Conservation (phyloP, 345 rosid species). For the Hibiscus syriacus region DNA sequence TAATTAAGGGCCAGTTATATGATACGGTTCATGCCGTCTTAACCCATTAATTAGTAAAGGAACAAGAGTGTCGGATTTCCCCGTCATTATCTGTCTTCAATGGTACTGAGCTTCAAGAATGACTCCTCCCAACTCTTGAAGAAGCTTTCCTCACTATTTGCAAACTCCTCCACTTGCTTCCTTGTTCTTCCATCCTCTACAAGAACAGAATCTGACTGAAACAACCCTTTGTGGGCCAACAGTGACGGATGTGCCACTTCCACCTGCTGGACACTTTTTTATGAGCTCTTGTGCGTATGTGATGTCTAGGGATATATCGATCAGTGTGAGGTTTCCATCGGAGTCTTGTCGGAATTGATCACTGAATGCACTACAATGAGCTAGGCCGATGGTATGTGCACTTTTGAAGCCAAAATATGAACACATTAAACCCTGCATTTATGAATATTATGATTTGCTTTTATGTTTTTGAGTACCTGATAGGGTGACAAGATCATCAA, state of each 20-base stretch:
- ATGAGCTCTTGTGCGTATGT: too few relatives aligned
- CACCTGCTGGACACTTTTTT: slow-evolving; percentile 5
- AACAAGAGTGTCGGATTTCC: slow-evolving; percentile 65
- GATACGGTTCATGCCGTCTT: too few relatives aligned
- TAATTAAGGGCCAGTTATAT: too few relatives aligned
- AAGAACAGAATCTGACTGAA: slow-evolving; percentile 10
- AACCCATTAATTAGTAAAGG: slow-evolving; percentile 13
- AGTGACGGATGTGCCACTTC: slow-evolving; percentile 8
- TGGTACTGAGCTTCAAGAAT: slow-evolving; percentile 56
- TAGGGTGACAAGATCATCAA: too few relatives aligned
- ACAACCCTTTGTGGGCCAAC: slow-evolving; percentile 3
- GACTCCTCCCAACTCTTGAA: slow-evolving; percentile 58
- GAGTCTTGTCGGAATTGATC: slow-evolving; percentile 3
- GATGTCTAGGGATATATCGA: slow-evolving; percentile 44
- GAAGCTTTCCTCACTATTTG: slow-evolving; percentile 30
- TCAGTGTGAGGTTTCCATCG: neutral
- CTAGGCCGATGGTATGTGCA: slow-evolving; percentile 10
- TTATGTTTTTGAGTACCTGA: too few relatives aligned
- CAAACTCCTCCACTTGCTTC: slow-evolving; percentile 29
- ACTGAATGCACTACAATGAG: slow-evolving; percentile 16
- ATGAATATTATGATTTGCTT: too few relatives aligned
- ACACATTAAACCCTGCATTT: neutral
- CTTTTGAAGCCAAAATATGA: slow-evolving; percentile 16
- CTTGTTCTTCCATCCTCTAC: slow-evolving; percentile 2
- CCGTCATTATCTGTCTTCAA: slow-evolving; percentile 60